Evolutionary conservation across 768 basidiomycete species (phyloP), one percentile per base, ranked within the genome.

Genomic region (Favolaschia claudopus): DNA sequence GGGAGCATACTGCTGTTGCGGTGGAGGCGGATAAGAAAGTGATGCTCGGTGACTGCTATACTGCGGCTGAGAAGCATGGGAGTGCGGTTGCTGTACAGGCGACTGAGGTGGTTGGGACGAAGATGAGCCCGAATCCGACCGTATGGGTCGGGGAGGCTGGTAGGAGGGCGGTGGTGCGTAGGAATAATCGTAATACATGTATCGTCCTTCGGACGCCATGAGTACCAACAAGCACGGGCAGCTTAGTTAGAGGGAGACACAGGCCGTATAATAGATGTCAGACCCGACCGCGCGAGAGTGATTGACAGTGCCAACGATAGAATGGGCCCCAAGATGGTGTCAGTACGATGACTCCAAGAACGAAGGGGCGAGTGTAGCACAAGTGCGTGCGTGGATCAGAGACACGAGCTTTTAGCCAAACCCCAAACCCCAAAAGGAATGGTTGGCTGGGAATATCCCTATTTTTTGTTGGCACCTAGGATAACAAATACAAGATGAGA

Each of bases 371-470:
- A 52, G 28, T 31, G 34, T 45, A n/a, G 55, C 33, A 57, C 53
- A 51, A 40, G 9, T 36, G 31, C 43, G 38, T 33, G 48, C 32
- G 62, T 63, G 52, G 36, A 55, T 59, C 56, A 63, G 51, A 48
- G 38, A 51, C 52, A 59, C 43, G 53, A 33, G 32, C 54, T 29
- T 22, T 57, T 44, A 19, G 31, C 58, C 54, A 47, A 63, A 54
- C 63, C 55, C 58, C 54, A 47, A 63, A 54, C 63, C 55, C 58
- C 63, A 60, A 64, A 60, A 56, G 63, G 63, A 64, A 60, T 60
- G 58, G 58, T 17, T 45, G 29, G 37, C 45, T 48, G 58, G 58
- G 33, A 28, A 45, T 54, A 40, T 53, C 19, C 33, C 34, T 24
- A 28, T 44, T 28, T 31, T 54, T n/a, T 33, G 45, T 25, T 45